Percentiles rank a stretch among this genome's conserved stretches.
These are phyloP conservation scores for Rhizoclosmatium globosum DNA, from an alignment of 192 early-diverging fungal species.

Conservation along the genomic window DNA sequence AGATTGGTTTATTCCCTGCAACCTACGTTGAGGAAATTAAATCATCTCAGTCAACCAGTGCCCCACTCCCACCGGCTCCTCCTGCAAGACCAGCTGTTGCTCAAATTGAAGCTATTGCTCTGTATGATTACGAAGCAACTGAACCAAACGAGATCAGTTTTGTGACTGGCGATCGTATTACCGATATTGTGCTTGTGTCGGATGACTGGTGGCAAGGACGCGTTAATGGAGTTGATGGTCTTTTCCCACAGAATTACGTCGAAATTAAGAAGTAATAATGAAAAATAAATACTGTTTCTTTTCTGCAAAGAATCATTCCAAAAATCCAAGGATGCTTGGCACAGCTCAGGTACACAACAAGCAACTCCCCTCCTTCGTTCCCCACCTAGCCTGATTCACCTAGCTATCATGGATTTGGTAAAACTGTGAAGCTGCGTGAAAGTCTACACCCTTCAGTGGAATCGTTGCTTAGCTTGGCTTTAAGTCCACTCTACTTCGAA, in stretches of 20 bases:
- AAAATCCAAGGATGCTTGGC: not conserved
- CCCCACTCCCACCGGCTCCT: not conserved
- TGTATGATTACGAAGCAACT: conserved; percentile 85
- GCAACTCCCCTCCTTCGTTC: too few species aligned
- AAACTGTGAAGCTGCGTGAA: too few species aligned
- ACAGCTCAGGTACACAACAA: not conserved
- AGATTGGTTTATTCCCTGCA: conserved; percentile 84
- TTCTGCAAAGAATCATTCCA: not conserved
- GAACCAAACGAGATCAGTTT: conserved; percentile 92
- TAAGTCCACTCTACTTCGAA: too few species aligned
- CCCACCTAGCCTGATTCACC: too few species aligned
- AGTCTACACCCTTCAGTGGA: too few species aligned
- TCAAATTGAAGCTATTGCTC: conserved; percentile 34
- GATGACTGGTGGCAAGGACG: conserved; percentile 95
- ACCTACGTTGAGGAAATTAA: conserved; percentile 53
- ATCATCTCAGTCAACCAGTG: not conserved
- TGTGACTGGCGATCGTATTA: conserved; percentile 75
- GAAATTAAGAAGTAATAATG: conserved; percentile 15
- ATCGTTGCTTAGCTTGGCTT: too few species aligned
- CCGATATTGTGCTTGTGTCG: conserved; percentile 79
- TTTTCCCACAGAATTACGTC: conserved; percentile 45
- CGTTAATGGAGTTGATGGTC: conserved; percentile 40
- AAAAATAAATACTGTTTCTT: not conserved
- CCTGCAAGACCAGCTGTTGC: conserved; percentile 3
- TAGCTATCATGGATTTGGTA: too few species aligned